phyloP scores from a whole-genome alignment of 2,329 filamentous ascomycete genomes.

The Neurospora sp. region DNA sequence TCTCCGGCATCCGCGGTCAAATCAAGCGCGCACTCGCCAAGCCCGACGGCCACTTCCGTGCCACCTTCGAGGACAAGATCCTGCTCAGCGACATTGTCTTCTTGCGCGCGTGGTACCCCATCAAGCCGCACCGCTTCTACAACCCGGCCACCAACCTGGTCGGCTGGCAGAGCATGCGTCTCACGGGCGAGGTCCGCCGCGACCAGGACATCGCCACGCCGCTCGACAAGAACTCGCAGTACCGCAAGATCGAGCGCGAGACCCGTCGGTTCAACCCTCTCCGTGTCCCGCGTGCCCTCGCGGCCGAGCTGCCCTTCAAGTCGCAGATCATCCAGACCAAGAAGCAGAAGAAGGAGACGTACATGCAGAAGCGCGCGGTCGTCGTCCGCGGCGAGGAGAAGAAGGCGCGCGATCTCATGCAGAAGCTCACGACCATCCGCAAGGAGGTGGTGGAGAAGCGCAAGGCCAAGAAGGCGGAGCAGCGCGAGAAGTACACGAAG shows the following conservation, averaged over 20 bases:
- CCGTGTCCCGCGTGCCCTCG: slow-evolving; percentile 67
- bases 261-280: slow-evolving; percentile 71
- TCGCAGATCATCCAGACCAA: slow-evolving; percentile 79
- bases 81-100: slow-evolving; percentile 96
- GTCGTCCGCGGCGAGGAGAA: slow-evolving; percentile 78
- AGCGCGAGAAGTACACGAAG: slow-evolving; percentile 68
- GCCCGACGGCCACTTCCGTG: slow-evolving; percentile 90
- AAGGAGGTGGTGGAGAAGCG: slow-evolving; percentile 87
- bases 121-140: slow-evolving; percentile 93
- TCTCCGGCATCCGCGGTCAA: slow-evolving; percentile 89
- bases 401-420: slow-evolving; percentile 78
- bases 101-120: slow-evolving; percentile 90
- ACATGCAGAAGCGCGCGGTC: slow-evolving; percentile 94
- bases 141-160: slow-evolving; percentile 92
- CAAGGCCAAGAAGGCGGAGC: slow-evolving; percentile 77
- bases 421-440: slow-evolving; percentile 81
- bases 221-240: slow-evolving; percentile 72
- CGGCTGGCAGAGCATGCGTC: slow-evolving; percentile 86
- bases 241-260: slow-evolving; percentile 58
- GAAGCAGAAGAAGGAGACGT: slow-evolving; percentile 71
- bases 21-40: slow-evolving; percentile 93
- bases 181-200: slow-evolving; percentile 83
- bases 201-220: slow-evolving; percentile 69
- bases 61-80: slow-evolving; percentile 98
- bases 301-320: slow-evolving; percentile 81